Conservation (phyloP, 2,329 filamentous ascomycete species). For the Bipolaris gigantea region DNA sequence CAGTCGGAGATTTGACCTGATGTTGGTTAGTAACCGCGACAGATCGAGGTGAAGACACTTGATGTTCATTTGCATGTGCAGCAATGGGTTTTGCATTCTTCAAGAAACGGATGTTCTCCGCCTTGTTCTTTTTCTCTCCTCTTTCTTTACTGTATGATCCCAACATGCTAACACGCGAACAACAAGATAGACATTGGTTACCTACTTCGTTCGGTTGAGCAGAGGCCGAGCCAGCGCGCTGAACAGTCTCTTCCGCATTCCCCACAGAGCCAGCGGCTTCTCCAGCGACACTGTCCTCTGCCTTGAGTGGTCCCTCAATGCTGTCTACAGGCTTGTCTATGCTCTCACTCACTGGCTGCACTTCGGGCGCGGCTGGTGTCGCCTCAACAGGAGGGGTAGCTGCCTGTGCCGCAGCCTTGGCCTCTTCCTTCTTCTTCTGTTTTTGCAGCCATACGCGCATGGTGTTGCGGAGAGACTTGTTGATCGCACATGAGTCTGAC, state of each 20-base stretch:
- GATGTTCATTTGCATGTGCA: conserved; percentile 26
- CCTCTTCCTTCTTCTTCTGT: conserved; percentile 65
- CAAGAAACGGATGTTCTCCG: conserved; percentile 8
- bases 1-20: conserved; percentile 20
- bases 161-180: conserved; percentile 4
- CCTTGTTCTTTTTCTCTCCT: conserved; percentile 5
- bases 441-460: conserved; percentile 91
- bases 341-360: conserved; percentile 21
- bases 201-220: conserved; percentile 33
- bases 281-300: conserved; percentile 15
- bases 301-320: conserved; percentile 27
- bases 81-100: conserved; percentile 26
- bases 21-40: conserved; percentile 18
- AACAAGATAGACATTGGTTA: conserved; percentile 6
- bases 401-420: conserved; percentile 36
- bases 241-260: conserved; percentile 13
- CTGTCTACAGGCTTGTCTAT: conserved; percentile 36
- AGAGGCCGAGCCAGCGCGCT: conserved; percentile 23
- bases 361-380: conserved; percentile 25
- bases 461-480: conserved; percentile 89
- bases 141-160: conserved; percentile 7
- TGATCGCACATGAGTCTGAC: conserved; percentile 80
- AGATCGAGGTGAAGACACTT: conserved; percentile 8
- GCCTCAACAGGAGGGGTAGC: conserved; percentile 31
- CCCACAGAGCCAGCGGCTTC: conserved; percentile 14